These are phyloP conservation scores for Mycosphaerelloides madeirae DNA, from an alignment of 2,329 filamentous ascomycete genomes.

Conservation along the genomic window DNA sequence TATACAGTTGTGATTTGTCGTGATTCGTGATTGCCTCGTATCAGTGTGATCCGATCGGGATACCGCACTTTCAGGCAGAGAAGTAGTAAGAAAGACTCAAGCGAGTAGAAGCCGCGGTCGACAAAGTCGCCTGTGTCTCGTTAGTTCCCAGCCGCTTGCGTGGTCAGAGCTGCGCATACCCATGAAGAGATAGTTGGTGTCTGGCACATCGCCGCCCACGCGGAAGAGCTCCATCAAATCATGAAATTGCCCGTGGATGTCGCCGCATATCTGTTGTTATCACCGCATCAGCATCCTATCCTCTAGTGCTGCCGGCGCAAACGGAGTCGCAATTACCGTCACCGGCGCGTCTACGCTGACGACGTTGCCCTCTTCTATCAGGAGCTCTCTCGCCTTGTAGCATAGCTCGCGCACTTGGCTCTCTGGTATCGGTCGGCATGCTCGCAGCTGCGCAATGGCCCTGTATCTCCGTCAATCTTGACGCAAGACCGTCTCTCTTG, in stretches of 20 bases:
- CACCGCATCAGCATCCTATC: conserved; percentile 8
- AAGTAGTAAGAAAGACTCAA: conserved; percentile 93
- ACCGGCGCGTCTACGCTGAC: conserved; percentile 92
- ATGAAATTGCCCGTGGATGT: conserved; percentile 98
- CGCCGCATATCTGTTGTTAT: conserved; percentile 71
- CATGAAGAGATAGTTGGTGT: conserved; percentile 97
- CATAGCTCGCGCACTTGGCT: conserved; percentile 92
- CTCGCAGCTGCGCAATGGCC: conserved; percentile 90
- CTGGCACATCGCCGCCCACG: conserved; percentile 93
- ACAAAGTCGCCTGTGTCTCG: conserved; percentile 77
- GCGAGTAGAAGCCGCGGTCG: conserved; percentile 94
- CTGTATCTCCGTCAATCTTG: conserved; percentile 45
- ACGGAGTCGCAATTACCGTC: conserved; percentile 57
- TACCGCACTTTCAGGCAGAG: conserved; percentile 96
- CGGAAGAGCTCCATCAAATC: conserved; percentile 99
- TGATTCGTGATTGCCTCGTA: conserved; percentile 80
- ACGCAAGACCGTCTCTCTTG: background rate
- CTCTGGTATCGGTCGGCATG: conserved; percentile 94
- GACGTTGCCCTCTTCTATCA: conserved; percentile 97
- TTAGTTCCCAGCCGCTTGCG: background rate
- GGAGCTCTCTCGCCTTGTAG: conserved; percentile 90
- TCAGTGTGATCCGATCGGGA: conserved; percentile 92
- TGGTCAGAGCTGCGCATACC: conserved; percentile 54
- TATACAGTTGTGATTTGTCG: conserved; percentile 96
- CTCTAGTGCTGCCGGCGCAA: conserved; percentile 2